Conservation (phyloP, 1,139 yeast genomes). For the Kurtzmaniella quercitrusa region DNA sequence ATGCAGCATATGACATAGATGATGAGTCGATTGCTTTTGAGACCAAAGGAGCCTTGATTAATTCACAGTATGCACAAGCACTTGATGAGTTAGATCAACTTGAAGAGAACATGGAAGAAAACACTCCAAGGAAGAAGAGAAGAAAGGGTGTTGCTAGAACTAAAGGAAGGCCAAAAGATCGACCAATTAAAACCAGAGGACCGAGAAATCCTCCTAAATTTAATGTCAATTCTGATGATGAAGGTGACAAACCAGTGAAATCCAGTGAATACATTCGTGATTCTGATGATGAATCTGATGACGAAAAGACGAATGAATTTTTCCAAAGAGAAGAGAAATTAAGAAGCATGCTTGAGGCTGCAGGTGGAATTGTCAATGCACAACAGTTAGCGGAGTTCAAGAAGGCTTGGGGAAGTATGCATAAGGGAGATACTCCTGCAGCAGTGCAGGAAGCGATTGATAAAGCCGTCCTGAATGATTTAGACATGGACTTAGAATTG, state of each 20-base stretch:
- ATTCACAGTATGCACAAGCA: slow-evolving; percentile 25
- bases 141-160: slow-evolving; percentile 21
- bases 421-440: slow-evolving; percentile 10
- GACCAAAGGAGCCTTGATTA: slow-evolving; percentile 17
- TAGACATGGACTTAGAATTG: background rate
- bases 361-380: slow-evolving; percentile 41
- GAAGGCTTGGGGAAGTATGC: slow-evolving; percentile 32
- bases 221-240: slow-evolving; percentile 19
- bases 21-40: slow-evolving; percentile 36
- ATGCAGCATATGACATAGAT: slow-evolving; percentile 14
- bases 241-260: slow-evolving; percentile 16
- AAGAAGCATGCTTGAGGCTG: slow-evolving; percentile 33
- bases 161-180: slow-evolving; percentile 11
- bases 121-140: slow-evolving; percentile 1
- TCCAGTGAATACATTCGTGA: slow-evolving; percentile 56
- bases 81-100: slow-evolving; percentile 29
- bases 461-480: background rate
- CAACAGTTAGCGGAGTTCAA: slow-evolving; percentile 35
- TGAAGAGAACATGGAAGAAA: slow-evolving; percentile 11
- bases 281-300: slow-evolving; percentile 68
- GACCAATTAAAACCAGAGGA: slow-evolving; percentile 6
- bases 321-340: slow-evolving; percentile 56
- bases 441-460: slow-evolving; percentile 6
- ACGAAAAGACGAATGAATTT: slow-evolving; percentile 50
- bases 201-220: slow-evolving; percentile 12